Evolutionary conservation across 768 basidiomycete species (phyloP).

Genomic region (Russula foetens): DNA sequence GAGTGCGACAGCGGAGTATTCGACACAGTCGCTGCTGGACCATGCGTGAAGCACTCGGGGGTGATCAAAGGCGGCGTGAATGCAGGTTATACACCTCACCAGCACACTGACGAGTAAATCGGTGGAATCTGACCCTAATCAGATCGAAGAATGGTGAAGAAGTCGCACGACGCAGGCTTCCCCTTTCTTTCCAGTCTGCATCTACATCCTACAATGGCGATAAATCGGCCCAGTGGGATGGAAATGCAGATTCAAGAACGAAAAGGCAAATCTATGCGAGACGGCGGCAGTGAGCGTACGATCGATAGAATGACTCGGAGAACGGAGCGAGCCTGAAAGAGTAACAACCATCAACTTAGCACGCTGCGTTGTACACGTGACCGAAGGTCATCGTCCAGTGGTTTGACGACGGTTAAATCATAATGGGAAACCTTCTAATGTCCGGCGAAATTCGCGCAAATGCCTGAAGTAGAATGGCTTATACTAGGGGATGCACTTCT

Average conservation of each 20-base stretch:
- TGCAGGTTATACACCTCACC: neutral
- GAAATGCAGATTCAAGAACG: neutral
- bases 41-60: no score
- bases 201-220: neutral
- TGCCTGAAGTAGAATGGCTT: no score
- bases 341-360: neutral
- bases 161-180: neutral
- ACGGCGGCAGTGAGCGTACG: neutral
- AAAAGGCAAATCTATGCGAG: neutral
- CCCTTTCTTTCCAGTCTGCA: neutral
- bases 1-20: neutral
- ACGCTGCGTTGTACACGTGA: neutral
- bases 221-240: neutral
- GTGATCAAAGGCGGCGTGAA: neutral
- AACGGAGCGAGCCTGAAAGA: neutral
- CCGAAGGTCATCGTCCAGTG: no score
- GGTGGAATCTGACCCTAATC: neutral
- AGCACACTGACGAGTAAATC: no score
- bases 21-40: neutral
- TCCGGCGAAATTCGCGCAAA: no score
- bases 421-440: no score
- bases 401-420: no score
- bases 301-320: neutral
- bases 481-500: no score
- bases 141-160: neutral